Evolutionary conservation across 2,329 filamentous ascomycete genomes (phyloP).

Genomic region (Fusarium cyanostomum): DNA sequence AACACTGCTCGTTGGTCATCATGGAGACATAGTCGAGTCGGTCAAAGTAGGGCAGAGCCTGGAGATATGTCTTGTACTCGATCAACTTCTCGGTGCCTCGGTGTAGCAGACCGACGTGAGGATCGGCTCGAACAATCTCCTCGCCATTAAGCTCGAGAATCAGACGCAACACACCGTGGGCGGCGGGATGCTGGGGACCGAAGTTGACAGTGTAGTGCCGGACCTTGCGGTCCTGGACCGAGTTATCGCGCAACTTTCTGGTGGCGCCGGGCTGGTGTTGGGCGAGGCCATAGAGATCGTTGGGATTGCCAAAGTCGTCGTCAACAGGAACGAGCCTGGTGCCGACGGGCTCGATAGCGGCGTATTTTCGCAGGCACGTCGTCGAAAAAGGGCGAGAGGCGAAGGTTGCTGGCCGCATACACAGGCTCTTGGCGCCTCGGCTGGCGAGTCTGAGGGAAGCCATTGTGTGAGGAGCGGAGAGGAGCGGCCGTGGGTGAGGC

Average conservation of each 20-base stretch:
- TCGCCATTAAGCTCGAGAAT: constrained; percentile 98
- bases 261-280: constrained; percentile 53
- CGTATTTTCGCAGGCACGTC: constrained; percentile 69
- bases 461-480: constrained; percentile 62
- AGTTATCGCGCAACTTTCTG: constrained; percentile 59
- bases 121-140: constrained; percentile 95
- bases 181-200: constrained; percentile 96
- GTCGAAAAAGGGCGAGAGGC: constrained; percentile 72
- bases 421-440: constrained; percentile 74
- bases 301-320: constrained; percentile 67
- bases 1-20: constrained; percentile 99
- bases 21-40: constrained; percentile 99
- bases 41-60: constrained; percentile 98
- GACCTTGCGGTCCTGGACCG: constrained; percentile 78
- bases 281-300: constrained; percentile 59
- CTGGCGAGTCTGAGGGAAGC: constrained; percentile 77
- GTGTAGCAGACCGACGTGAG: constrained; percentile 95
- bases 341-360: constrained; percentile 60
- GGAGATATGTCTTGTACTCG: constrained; percentile 99
- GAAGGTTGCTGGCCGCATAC: constrained; percentile 58
- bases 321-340: constrained; percentile 74
- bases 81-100: constrained; percentile 99
- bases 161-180: constrained; percentile 95
- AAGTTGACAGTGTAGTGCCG: constrained; percentile 99
- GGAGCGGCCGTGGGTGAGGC: constrained; percentile 43